phyloP scores from a whole-genome alignment of 768 basidiomycete species.

The Ramaria sp. region DNA sequence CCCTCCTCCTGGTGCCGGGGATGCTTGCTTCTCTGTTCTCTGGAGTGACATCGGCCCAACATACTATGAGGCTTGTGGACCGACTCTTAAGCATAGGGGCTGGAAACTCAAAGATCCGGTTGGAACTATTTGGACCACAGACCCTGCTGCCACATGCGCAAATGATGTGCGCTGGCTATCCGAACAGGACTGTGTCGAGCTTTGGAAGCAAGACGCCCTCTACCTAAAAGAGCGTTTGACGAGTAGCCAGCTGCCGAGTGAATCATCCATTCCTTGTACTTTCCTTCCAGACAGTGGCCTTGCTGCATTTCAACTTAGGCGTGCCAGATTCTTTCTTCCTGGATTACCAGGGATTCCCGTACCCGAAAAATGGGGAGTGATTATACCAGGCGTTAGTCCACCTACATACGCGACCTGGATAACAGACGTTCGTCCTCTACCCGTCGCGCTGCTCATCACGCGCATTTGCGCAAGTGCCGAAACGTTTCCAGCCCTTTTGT shows the following conservation, averaged over 20 bases:
- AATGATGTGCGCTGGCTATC: slow-evolving; percentile 22
- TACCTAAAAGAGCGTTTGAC: slow-evolving; percentile 21
- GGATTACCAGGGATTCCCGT: background rate
- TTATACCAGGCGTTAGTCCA: slow-evolving; percentile 7
- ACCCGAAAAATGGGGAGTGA: slow-evolving; percentile 21
- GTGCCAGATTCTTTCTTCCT: slow-evolving; percentile 9
- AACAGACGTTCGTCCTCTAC: slow-evolving; percentile 25
- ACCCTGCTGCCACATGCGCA: background rate
- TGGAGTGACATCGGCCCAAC: slow-evolving; percentile 42
- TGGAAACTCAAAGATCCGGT: slow-evolving; percentile 31
- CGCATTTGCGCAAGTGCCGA: slow-evolving; percentile 25
- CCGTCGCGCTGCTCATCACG: slow-evolving; percentile 32
- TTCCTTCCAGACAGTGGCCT: slow-evolving; percentile 39
- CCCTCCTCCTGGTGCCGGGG: slow-evolving; percentile 22
- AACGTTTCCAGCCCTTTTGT: slow-evolving; percentile 26
- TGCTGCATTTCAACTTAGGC: slow-evolving; percentile 26
- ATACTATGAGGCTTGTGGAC: slow-evolving; percentile 36
- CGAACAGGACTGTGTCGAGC: slow-evolving; percentile 22
- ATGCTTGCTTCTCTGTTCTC: slow-evolving; percentile 37
- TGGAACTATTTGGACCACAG: slow-evolving; percentile 32
- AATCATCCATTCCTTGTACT: slow-evolving; percentile 13
- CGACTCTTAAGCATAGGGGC: slow-evolving; percentile 24
- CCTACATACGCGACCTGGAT: slow-evolving; percentile 34
- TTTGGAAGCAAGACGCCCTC: slow-evolving; percentile 32
- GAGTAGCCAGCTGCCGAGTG: slow-evolving; percentile 7